Conservation (phyloP, 2,329 filamentous ascomycete genomes). For the Beauveria asiatica region DNA sequence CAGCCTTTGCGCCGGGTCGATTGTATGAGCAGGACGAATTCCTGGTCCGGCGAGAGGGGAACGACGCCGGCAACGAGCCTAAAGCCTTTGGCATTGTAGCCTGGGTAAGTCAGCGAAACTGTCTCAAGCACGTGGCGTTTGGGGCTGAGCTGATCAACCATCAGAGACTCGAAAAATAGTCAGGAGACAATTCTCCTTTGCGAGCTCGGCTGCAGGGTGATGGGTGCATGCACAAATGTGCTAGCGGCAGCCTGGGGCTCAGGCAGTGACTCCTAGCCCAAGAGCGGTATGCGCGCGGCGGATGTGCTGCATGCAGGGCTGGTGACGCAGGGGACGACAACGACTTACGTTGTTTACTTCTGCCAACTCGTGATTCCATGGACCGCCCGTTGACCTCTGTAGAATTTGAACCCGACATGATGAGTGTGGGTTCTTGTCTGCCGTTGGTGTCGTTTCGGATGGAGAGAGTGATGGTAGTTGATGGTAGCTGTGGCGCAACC, state of each 20-base stretch:
- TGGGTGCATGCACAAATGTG: slow-evolving; percentile 5
- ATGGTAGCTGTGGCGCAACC: neutral
- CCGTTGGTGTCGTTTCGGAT: slow-evolving; percentile 9
- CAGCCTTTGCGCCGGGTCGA: slow-evolving; percentile 84
- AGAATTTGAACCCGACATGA: slow-evolving; percentile 28
- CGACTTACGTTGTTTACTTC: slow-evolving; percentile 73
- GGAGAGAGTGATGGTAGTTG: neutral
- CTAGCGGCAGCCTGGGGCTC: neutral
- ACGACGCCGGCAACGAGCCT: slow-evolving; percentile 93
- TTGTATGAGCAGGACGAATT: slow-evolving; percentile 86
- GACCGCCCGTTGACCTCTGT: slow-evolving; percentile 36
- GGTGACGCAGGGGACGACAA: slow-evolving; percentile 9
- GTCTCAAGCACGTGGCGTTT: slow-evolving; percentile 11
- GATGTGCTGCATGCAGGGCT: neutral
- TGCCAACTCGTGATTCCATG: slow-evolving; percentile 68
- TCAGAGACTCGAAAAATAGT: slow-evolving; percentile 9
- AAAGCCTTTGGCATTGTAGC: slow-evolving; percentile 87
- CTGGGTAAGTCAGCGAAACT: slow-evolving; percentile 39
- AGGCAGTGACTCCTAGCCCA: neutral
- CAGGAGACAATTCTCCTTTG: neutral
- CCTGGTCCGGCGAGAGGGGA: slow-evolving; percentile 76
- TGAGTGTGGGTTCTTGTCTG: slow-evolving; percentile 13
- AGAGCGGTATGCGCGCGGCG: neutral
- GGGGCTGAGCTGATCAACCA: neutral
- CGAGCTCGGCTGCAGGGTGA: neutral